Evolutionary conservation across 139 green algal species (phyloP).

Genomic region (Closterium sp.): DNA sequence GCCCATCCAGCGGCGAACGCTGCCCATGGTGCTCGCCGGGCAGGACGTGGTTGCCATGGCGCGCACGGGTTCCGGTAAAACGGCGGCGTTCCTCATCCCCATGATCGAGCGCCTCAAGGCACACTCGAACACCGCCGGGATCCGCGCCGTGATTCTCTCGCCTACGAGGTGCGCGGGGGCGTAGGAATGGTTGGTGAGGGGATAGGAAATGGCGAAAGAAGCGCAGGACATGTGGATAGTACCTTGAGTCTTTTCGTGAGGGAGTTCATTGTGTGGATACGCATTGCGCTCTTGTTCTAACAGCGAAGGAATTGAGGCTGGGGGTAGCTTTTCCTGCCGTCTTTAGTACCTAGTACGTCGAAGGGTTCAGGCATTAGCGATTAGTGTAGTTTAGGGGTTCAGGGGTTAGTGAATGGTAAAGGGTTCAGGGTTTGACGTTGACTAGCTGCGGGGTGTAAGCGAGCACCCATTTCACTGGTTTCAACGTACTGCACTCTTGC

Average conservation of each 20-base stretch:
- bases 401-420: not conserved
- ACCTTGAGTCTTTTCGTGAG: not conserved
- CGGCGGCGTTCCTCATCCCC: slow-evolving; percentile 62
- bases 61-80: slow-evolving; percentile 94
- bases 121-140: slow-evolving; percentile 76
- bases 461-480: no score
- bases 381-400: not conserved
- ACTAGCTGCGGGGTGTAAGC: no score
- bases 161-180: slow-evolving; percentile 61
- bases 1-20: slow-evolving; percentile 63
- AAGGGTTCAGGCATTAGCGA: not conserved
- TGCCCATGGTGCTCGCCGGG: slow-evolving; percentile 79
- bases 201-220: not conserved
- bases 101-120: slow-evolving; percentile 74
- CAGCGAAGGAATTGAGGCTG: no score
- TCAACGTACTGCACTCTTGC: no score
- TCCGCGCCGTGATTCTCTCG: slow-evolving; percentile 81
- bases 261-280: not conserved
- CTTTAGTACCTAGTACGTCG: not conserved
- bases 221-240: not conserved
- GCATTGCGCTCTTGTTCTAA: not conserved
- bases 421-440: not conserved
- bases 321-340: not conserved
- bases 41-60: slow-evolving; percentile 64
- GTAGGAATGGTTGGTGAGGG: not conserved